phyloP scores from a whole-genome alignment of 805 yeast genomes.

The Saturnispora besseyi region DNA sequence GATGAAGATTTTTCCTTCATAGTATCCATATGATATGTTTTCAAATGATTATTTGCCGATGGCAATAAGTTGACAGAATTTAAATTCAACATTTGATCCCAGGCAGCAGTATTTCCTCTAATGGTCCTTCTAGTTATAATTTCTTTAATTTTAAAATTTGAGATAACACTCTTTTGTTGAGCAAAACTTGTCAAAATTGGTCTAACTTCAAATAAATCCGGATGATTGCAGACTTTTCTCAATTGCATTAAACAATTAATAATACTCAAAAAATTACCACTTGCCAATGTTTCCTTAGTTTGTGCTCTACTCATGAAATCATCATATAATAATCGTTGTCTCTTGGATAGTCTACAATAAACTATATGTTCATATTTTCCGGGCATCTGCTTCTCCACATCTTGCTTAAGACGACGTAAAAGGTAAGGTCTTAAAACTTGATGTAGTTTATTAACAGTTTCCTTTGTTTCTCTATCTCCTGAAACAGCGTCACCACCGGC shows the following conservation, averaged over 20 bases:
- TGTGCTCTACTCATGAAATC: constrained; percentile 97
- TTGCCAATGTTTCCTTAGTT: constrained; percentile 84
- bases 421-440: constrained; percentile 90
- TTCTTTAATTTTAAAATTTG: constrained; percentile 37
- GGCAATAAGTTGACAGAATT: constrained; percentile 51
- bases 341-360: constrained; percentile 82
- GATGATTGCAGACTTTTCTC: constrained; percentile 89
- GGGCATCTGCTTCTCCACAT: constrained; percentile 99
- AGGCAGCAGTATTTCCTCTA: neutral
- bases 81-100: constrained; percentile 32
- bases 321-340: constrained; percentile 87
- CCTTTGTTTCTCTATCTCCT: constrained; percentile 69
- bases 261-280: constrained; percentile 90
- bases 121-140: constrained; percentile 30
- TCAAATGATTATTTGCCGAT: constrained; percentile 19
- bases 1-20: constrained; percentile 40
- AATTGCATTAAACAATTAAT: constrained; percentile 97
- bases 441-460: constrained; percentile 82
- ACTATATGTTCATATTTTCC: constrained; percentile 93
- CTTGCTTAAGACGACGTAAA: constrained; percentile 84
- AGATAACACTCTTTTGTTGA: constrained; percentile 52
- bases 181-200: constrained; percentile 90
- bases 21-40: constrained; percentile 34
- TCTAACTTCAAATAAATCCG: constrained; percentile 87
- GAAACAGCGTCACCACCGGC: constrained; percentile 39